Conservation (phyloP, 129 eudicot species). For the Artemisia tridentata region DNA sequence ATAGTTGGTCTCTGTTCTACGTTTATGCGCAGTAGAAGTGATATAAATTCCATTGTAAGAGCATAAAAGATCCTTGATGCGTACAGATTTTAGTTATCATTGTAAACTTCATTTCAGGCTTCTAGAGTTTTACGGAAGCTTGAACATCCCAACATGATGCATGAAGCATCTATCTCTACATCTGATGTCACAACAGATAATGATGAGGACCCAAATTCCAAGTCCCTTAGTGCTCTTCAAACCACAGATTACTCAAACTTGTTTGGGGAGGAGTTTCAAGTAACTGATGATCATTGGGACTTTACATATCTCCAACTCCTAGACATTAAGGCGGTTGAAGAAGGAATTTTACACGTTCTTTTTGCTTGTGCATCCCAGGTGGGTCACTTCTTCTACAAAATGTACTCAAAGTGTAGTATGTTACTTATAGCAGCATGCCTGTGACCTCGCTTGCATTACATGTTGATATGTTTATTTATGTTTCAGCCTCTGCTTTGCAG, state of each 20-base stretch:
- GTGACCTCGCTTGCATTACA: not conserved
- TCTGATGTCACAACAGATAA: conserved; percentile 33
- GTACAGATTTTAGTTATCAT: not conserved
- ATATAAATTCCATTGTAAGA: not conserved
- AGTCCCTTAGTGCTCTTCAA: conserved; percentile 36
- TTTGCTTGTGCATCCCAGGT: conserved; percentile 96
- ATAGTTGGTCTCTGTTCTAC: conserved; percentile 22
- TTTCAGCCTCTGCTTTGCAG: conserved; percentile 79
- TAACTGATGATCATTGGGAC: conserved; percentile 62
- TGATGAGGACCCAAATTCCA: conserved; percentile 47
- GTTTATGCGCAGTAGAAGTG: not conserved
- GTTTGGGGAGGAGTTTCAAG: conserved; percentile 76
- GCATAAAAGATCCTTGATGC: not conserved
- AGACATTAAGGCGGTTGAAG: conserved; percentile 78
- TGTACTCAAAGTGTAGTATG: not conserved
- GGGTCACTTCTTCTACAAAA: conserved; percentile 20
- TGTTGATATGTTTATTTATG: conserved; percentile 35
- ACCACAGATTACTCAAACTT: conserved; percentile 65
- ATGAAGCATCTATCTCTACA: conserved; percentile 43
- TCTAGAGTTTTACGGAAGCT: conserved; percentile 67
- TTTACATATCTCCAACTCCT: conserved; percentile 53
- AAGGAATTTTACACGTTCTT: conserved; percentile 82
- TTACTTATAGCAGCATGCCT: too few relatives aligned
- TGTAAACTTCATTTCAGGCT: conserved; percentile 46
- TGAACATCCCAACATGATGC: conserved; percentile 39